Conservation (phyloP, 2,329 filamentous ascomycete species). For the Colletotrichum cuscutae region DNA sequence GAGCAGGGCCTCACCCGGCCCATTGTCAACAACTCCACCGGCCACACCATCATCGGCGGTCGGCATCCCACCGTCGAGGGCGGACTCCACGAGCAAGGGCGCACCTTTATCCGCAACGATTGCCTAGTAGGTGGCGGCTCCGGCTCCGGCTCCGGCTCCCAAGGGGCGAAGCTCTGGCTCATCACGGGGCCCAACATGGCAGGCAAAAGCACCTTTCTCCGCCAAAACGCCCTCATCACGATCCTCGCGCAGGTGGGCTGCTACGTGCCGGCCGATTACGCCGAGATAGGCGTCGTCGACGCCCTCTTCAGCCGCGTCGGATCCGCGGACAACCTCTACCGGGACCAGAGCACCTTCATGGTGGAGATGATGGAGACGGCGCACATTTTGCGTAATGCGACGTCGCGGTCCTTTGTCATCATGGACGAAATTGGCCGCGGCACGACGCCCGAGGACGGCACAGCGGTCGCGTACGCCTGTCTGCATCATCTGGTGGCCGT, state of each 20-base stretch:
- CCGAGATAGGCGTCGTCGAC: conserved; percentile 91
- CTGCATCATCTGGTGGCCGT: conserved; percentile 83
- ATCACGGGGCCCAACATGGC: conserved; percentile 97
- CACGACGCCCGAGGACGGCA: conserved; percentile 92
- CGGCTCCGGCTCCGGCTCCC: conserved; percentile 64
- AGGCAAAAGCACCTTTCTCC: conserved; percentile 94
- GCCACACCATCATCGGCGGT: conserved; percentile 84
- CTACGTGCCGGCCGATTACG: conserved; percentile 90
- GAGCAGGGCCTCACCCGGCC: conserved; percentile 82
- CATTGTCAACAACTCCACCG: conserved; percentile 70
- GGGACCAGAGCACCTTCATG: conserved; percentile 98
- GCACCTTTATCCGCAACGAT: conserved; percentile 86
- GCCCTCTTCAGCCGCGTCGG: conserved; percentile 94
- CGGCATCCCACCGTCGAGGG: conserved; percentile 93
- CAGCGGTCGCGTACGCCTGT: conserved; percentile 89
- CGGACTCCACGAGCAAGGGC: conserved; percentile 81
- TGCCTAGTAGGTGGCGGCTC: conserved; percentile 72
- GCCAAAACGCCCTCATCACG: conserved; percentile 94
- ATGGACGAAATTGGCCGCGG: conserved; percentile 98
- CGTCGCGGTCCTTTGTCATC: conserved; percentile 87
- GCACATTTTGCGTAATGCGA: conserved; percentile 86
- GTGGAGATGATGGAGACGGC: conserved; percentile 99
- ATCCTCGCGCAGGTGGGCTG: conserved; percentile 93
- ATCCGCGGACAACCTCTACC: conserved; percentile 93
- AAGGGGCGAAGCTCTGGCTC: conserved; percentile 66